Evolutionary conservation across 768 basidiomycete species (phyloP).

Genomic region (Phlegmacium glaucopus): DNA sequence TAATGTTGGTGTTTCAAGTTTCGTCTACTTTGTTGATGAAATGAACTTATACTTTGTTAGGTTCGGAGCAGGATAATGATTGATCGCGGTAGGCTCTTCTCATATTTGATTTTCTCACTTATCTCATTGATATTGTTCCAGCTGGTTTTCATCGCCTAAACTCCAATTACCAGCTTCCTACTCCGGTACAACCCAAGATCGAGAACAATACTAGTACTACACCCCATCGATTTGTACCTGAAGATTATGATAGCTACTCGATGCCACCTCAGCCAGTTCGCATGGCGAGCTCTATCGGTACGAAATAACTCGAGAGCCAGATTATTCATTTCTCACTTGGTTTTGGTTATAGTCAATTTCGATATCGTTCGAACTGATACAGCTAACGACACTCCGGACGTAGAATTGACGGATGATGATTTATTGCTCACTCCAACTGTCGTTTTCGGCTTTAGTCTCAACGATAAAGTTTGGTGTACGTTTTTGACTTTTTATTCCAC

Average conservation of each 20-base stretch:
- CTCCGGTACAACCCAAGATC: constrained; percentile 25
- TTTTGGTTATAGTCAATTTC: too few relatives aligned
- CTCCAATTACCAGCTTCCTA: constrained; percentile 45
- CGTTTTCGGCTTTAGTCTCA: constrained; percentile 61
- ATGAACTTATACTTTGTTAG: constrained; percentile 20
- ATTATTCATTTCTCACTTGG: too few relatives aligned
- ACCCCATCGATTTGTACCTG: constrained; percentile 1
- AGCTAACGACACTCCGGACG: constrained; percentile 22
- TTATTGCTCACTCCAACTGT: constrained; percentile 53
- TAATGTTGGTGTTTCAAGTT: constrained; percentile 34
- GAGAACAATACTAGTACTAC: constrained; percentile 9
- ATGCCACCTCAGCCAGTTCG: neutral
- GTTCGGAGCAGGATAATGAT: constrained; percentile 59
- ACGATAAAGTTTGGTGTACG: constrained; percentile 58
- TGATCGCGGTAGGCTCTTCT: constrained; percentile 34
- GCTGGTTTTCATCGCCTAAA: constrained; percentile 52
- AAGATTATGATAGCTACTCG: too few relatives aligned
- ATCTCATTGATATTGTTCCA: constrained; percentile 6
- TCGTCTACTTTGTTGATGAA: neutral
- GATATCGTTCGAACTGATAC: constrained; percentile 5
- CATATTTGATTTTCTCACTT: neutral
- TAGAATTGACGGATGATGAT: constrained; percentile 47
- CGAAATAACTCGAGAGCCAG: neutral
- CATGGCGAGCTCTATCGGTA: neutral
- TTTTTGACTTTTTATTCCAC: constrained; percentile 12